Base-by-base conservation (phyloP, 805 yeast species). In the Tetrapisispora arboricola region DNA sequence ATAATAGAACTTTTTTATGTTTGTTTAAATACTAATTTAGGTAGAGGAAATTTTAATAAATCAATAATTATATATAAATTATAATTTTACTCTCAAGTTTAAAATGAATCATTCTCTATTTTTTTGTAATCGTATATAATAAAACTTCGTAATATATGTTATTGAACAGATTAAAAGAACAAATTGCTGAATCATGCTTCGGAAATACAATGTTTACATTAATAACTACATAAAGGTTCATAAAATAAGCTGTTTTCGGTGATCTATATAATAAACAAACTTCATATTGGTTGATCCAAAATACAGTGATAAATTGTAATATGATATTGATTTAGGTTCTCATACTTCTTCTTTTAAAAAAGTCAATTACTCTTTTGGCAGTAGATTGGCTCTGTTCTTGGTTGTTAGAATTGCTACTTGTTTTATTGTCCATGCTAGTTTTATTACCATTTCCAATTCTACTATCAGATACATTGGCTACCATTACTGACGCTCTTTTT, bases 291-390 rank as follows among this genome's bases (percentile, higher is more conserved):
- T n/a, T n/a, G n/a, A n/a, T n/a, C n/a, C n/a, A n/a, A n/a, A n/a
- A n/a, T n/a, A n/a, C n/a, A n/a, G n/a, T n/a, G n/a, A n/a, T n/a
- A n/a, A n/a, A n/a, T n/a, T n/a, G n/a, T 33, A 32, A 12, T 21
- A 21, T 24, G 28, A 32, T 5, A 32, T 20, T 42, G 12, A 10
- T 12, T 46, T 32, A 54, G 15, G 53, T 25, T 45, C 63, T 57
- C 66, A 66, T 61, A 47, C 72, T 75, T 62, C 84, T 73, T 61
- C 88, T 72, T 56, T 80, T 80, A 66, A 81, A 80, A 57, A 81
- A 81, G 58, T 80, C 88, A 72, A 81, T 75, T 9, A 81, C 87
- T 51, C 76, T 77, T 55, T 78, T 76, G 5, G 92, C 86, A 2
- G 92, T 80, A 36, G 87, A 78, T 21, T 42, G 47, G n/a, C 30